These are phyloP conservation scores for Blastomyces percursus DNA, from an alignment of 2,329 filamentous ascomycete genomes.

Conservation along the genomic window DNA sequence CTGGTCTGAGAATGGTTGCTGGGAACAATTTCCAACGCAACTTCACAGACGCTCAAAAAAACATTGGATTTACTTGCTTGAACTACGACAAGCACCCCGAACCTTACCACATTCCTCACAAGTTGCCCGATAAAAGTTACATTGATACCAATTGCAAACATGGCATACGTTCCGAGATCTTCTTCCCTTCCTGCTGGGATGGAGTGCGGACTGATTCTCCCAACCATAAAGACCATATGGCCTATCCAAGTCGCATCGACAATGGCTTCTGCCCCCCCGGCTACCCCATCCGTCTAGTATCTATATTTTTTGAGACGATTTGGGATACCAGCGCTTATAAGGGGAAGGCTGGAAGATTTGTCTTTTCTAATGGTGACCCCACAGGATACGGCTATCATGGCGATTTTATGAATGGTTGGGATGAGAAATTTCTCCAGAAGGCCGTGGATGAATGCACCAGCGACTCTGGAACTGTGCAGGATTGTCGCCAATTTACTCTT, in stretches of 20 bases:
- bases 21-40: slow-evolving; percentile 15
- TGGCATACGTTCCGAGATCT: slow-evolving; percentile 25
- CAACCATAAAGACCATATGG: slow-evolving; percentile 27
- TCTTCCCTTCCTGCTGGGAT: slow-evolving; percentile 32
- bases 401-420: slow-evolving; percentile 44
- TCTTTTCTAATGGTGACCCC: slow-evolving; percentile 39
- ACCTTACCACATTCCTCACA: slow-evolving; percentile 54
- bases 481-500: background rate
- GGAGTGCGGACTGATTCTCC: slow-evolving; percentile 24
- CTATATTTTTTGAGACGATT: slow-evolving; percentile 50
- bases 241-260: slow-evolving; percentile 29
- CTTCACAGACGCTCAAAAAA: slow-evolving; percentile 28
- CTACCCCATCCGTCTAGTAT: slow-evolving; percentile 46
- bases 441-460: slow-evolving; percentile 26
- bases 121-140: slow-evolving; percentile 9
- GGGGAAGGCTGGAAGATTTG: slow-evolving; percentile 31
- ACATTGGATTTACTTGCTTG: slow-evolving; percentile 48
- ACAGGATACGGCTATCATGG: slow-evolving; percentile 46
- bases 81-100: slow-evolving; percentile 38
- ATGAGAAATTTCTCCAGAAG: slow-evolving; percentile 29
- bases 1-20: slow-evolving; percentile 18
- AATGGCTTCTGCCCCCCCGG: slow-evolving; percentile 25
- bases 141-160: background rate
- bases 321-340: slow-evolving; percentile 44
- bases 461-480: background rate